Evolutionary conservation across 2,329 filamentous ascomycete genomes (phyloP).

Genomic region (Rhynchosporium agropyri): DNA sequence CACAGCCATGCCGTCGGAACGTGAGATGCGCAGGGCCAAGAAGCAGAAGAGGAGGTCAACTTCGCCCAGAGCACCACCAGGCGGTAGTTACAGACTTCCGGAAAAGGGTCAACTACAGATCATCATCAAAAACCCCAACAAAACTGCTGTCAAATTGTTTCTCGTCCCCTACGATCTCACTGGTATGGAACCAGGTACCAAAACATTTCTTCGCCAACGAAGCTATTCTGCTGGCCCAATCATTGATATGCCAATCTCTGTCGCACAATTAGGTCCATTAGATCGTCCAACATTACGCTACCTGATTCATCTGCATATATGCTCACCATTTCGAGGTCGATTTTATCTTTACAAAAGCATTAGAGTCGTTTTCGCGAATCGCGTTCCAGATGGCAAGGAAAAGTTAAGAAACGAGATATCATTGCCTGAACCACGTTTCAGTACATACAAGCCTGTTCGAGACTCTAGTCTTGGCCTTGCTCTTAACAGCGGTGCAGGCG

Average conservation of each 20-base stretch:
- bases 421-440: conserved; percentile 83
- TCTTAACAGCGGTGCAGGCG: conserved; percentile 47
- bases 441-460: conserved; percentile 68
- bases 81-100: conserved; percentile 91
- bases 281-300: conserved; percentile 81
- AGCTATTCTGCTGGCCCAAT: conserved; percentile 88
- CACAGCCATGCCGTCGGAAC: conserved; percentile 37
- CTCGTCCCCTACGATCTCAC: conserved; percentile 88
- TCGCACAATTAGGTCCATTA: conserved; percentile 47
- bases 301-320: conserved; percentile 90
- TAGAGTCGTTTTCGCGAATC: conserved; percentile 93
- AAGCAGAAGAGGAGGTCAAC: conserved; percentile 62
- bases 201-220: conserved; percentile 93
- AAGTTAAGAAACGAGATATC: conserved; percentile 88
- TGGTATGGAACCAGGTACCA: conserved; percentile 91
- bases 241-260: conserved; percentile 56
- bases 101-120: conserved; percentile 94
- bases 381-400: conserved; percentile 94
- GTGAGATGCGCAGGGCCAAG: conserved; percentile 50
- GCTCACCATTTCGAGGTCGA: conserved; percentile 78
- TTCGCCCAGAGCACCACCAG: conserved; percentile 70
- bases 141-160: conserved; percentile 95
- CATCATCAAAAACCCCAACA: conserved; percentile 97
- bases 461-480: conserved; percentile 34
- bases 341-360: conserved; percentile 92